Evolutionary conservation across 371 early-diverging fungal species (phyloP).

Genomic region (Dichotomocladium elegans): DNA sequence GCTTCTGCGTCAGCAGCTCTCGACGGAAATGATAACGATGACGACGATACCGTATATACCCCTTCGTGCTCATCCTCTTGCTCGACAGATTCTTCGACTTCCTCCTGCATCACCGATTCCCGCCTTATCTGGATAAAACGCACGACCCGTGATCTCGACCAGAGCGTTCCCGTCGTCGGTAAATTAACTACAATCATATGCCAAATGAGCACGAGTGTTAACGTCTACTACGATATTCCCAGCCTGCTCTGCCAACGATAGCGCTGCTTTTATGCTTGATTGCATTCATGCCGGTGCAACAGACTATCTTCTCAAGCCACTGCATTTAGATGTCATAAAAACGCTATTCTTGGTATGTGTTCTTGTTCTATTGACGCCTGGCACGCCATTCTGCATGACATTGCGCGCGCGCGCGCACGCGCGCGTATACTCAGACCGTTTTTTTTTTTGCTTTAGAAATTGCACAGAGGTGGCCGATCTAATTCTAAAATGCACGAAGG

Average conservation of each 20-base stretch:
- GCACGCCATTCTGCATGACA: neutral
- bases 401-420: neutral
- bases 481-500: constrained; percentile 14
- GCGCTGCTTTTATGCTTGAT: constrained; percentile 29
- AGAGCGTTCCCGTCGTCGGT: constrained; percentile 4
- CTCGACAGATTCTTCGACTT: constrained; percentile 5
- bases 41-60: constrained; percentile 8
- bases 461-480: constrained; percentile 13
- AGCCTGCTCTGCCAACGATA: constrained; percentile 36
- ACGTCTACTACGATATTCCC: too few relatives aligned
- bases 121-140: constrained; percentile 4
- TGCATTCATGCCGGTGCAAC: constrained; percentile 53
- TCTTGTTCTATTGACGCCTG: neutral
- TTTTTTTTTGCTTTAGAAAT: constrained; percentile 4
- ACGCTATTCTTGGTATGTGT: constrained; percentile 52
- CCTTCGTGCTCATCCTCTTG: constrained; percentile 6
- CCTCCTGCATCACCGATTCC: neutral
- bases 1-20: neutral
- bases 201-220: too few relatives aligned
- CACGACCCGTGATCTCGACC: neutral
- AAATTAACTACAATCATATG: neutral
- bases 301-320: constrained; percentile 52
- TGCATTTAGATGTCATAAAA: constrained; percentile 46
- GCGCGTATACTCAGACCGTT: neutral
- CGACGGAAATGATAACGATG: neutral